Base-by-base conservation (phyloP, 345 rosid genomes). In the Populus davidiana region DNA sequence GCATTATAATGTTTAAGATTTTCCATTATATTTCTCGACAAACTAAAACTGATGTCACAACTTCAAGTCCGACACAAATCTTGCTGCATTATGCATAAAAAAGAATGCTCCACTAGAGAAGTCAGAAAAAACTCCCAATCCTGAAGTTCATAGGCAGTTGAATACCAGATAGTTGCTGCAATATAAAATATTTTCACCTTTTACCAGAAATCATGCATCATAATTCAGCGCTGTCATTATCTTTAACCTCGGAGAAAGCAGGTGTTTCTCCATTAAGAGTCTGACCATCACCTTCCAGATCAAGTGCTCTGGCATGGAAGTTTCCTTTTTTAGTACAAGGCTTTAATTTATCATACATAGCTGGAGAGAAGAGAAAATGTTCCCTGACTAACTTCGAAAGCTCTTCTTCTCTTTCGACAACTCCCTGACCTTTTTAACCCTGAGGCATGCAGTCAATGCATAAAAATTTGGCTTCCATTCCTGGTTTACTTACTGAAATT, bases 381-480 rank as follows among this genome's bases (percentile, higher is more conserved):
- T 77, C 80, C 21, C 25, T 38, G 6, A 74, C 43, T 38, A 71
- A 41, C 67, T 44, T 66, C 71, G 71, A 31, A 21, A 82, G 62
- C 77, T 74, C 82, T 25, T 77, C 66, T n/a, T 67, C 82, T 64
- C 8, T 75, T 59, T 71, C 85, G 61, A 70, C n/a, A 69, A 82
- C 83, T 62, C 78, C 81, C 33, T 71, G 41, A 6, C 67, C 43
- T 76, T 82, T 78, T 13, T 84, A 67, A 69, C 80, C 43, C 83
- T 79, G 27, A 84, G 79, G 84, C 86, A 86, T 59, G 86, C 85
- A 72, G 77, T 75, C 63, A 87, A 59, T 25, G 82, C 78, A 44
- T 33, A 38, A 41, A n/a, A 67, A 69, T 78, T 81, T 1, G 83
- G 81, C 73, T 72, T 80, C 87, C 80, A 80, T 47, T 47, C 77